Conservation (phyloP, 306 rosid genomes). For the Cicer cuneatum region DNA sequence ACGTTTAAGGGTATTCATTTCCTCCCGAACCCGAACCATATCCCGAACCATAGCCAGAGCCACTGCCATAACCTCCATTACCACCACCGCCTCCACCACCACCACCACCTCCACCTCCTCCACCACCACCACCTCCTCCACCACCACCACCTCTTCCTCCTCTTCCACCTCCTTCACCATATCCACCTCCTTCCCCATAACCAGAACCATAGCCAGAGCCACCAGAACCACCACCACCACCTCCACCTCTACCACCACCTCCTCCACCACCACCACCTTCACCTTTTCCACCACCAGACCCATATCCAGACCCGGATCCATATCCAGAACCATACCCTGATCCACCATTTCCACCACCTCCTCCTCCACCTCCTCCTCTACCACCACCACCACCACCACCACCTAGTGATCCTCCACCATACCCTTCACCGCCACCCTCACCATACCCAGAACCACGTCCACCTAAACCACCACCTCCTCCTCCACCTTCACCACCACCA, state of each 20-base stretch:
- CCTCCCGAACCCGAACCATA: constrained; percentile 60
- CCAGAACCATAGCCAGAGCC: constrained; percentile 64
- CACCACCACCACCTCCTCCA: constrained; percentile 35
- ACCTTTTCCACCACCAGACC: constrained; percentile 50
- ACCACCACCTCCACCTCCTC: background rate
- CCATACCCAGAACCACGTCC: constrained; percentile 54
- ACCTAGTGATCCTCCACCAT: constrained; percentile 48
- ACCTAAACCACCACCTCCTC: constrained; percentile 30
- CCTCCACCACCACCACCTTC: constrained; percentile 59
- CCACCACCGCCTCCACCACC: constrained; percentile 41
- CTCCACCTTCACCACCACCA: background rate
- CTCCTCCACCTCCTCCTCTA: constrained; percentile 56
- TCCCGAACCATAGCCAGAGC: constrained; percentile 63
- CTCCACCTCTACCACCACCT: constrained; percentile 58
- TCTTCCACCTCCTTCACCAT: constrained; percentile 39
- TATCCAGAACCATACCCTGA: constrained; percentile 63
- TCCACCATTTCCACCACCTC: constrained; percentile 52
- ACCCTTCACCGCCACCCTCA: constrained; percentile 58
- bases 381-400: constrained; percentile 56
- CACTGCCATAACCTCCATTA: constrained; percentile 55
- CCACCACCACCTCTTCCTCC: constrained; percentile 48
- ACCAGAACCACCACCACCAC: constrained; percentile 53
- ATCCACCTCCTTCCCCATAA: constrained; percentile 45
- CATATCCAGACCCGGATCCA: constrained; percentile 56
- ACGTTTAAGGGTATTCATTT: constrained; percentile 51